phyloP scores from a whole-genome alignment of 2,329 filamentous ascomycete species.

The Ascochyta koolunga region DNA sequence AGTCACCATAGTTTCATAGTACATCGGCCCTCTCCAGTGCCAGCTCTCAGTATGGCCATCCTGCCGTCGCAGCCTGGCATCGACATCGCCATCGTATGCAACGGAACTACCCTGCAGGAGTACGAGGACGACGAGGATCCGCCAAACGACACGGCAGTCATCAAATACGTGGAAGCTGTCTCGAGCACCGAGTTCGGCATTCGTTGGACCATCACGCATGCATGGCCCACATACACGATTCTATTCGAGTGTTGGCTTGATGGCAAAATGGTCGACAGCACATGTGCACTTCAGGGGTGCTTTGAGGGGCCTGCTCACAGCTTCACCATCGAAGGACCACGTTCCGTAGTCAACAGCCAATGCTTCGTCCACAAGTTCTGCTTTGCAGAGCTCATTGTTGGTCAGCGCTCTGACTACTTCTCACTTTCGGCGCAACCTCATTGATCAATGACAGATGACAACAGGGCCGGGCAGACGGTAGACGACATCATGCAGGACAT shows the following conservation, averaged over 20 bases:
- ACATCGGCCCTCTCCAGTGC: background rate
- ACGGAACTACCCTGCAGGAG: conserved; percentile 29
- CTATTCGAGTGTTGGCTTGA: conserved; percentile 21
- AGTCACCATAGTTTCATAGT: background rate
- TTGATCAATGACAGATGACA: too few species aligned
- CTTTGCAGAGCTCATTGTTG: conserved; percentile 26
- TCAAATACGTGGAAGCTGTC: conserved; percentile 41
- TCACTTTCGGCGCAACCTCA: too few species aligned
- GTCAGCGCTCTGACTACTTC: conserved; percentile 5
- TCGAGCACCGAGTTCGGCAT: conserved; percentile 32
- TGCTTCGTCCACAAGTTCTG: conserved; percentile 23
- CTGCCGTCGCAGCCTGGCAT: conserved; percentile 15
- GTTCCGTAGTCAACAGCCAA: background rate
- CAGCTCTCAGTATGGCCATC: conserved; percentile 26
- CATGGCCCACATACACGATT: conserved; percentile 14
- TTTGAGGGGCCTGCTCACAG: background rate
- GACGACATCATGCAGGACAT: conserved; percentile 13
- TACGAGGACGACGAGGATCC: conserved; percentile 33
- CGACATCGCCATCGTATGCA: conserved; percentile 25
- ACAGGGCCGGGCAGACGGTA: too few species aligned
- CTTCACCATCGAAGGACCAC: background rate
- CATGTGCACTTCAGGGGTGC: background rate
- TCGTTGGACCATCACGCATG: conserved; percentile 4
- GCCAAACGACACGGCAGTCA: conserved; percentile 3
- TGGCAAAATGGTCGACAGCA: conserved; percentile 5